Conservation (phyloP, 371 early-diverging fungal genomes). For the Dinochytrium kinnereticum region DNA sequence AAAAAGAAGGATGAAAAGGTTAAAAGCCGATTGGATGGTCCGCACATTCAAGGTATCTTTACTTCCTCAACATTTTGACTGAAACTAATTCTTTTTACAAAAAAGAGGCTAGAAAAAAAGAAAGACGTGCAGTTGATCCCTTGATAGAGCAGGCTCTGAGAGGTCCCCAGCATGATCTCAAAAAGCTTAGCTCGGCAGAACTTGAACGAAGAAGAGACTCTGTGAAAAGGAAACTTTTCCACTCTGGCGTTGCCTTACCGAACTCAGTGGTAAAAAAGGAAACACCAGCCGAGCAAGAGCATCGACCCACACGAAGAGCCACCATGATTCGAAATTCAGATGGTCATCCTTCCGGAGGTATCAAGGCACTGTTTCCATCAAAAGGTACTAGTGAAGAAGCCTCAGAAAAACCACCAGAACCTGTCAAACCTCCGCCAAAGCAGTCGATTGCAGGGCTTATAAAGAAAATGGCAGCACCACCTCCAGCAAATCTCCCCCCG, state of each 20-base stretch:
- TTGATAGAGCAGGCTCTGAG: constrained; percentile 1
- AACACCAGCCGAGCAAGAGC: constrained; percentile 3
- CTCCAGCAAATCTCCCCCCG: background rate
- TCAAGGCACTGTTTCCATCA: too few relatives aligned
- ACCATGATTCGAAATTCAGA: too few relatives aligned
- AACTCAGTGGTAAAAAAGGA: constrained; percentile 30
- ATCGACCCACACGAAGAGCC: background rate
- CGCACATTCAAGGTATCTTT: constrained; percentile 1
- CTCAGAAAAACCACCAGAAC: too few relatives aligned
- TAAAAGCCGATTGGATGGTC: background rate
- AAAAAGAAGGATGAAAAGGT: background rate
- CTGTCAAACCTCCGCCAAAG: too few relatives aligned
- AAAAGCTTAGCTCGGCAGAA: constrained; percentile 12
- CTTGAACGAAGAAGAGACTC: constrained; percentile 19
- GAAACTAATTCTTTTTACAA: background rate
- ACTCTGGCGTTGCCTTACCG: constrained; percentile 31
- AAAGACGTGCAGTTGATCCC: constrained; percentile 6
- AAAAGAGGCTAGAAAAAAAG: background rate
- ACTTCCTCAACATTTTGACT: background rate
- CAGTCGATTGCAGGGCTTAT: background rate
- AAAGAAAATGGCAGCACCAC: background rate
- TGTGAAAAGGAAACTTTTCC: constrained; percentile 26
- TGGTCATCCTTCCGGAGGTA: too few relatives aligned
- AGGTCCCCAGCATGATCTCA: background rate
- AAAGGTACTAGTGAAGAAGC: too few relatives aligned